phyloP scores from a whole-genome alignment of 2,329 filamentous ascomycete genomes.

The Pestalotiopsis sp. region DNA sequence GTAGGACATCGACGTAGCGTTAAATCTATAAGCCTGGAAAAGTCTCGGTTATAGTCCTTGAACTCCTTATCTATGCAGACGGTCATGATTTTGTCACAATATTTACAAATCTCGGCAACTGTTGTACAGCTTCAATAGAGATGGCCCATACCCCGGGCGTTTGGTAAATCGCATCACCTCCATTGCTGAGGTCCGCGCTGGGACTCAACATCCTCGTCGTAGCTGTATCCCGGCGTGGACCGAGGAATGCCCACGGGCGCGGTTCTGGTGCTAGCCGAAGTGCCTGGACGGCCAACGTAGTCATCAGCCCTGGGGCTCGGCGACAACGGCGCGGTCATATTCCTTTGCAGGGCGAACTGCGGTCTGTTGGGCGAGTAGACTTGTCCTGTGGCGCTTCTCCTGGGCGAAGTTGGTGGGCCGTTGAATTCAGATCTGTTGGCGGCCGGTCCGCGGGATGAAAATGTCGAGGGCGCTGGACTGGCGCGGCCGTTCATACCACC shows the following conservation, averaged over 20 bases:
- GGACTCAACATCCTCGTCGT: slow-evolving; percentile 35
- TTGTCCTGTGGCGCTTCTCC: slow-evolving; percentile 44
- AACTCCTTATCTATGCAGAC: neutral
- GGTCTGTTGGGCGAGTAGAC: slow-evolving; percentile 34
- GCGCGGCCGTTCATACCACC: slow-evolving; percentile 33
- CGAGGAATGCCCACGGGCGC: slow-evolving; percentile 21
- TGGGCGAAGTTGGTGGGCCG: slow-evolving; percentile 30
- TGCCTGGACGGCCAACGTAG: slow-evolving; percentile 31
- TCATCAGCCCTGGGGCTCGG: slow-evolving; percentile 30
- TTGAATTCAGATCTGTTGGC: slow-evolving; percentile 23
- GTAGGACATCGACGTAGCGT: neutral
- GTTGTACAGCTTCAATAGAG: neutral
- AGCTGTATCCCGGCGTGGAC: slow-evolving; percentile 35
- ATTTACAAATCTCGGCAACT: neutral
- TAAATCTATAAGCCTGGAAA: neutral
- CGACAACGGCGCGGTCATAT: slow-evolving; percentile 47
- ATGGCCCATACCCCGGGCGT: neutral
- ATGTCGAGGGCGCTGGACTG: slow-evolving; percentile 36
- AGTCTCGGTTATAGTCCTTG: neutral
- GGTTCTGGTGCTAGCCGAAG: slow-evolving; percentile 27
- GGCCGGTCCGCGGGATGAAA: slow-evolving; percentile 23
- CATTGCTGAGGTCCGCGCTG: slow-evolving; percentile 27
- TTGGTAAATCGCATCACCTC: neutral
- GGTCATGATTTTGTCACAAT: neutral
- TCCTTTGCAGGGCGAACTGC: slow-evolving; percentile 43